phyloP scores from a whole-genome alignment of 441 rosid genomes.

The Arabidopsis hybrid region DNA sequence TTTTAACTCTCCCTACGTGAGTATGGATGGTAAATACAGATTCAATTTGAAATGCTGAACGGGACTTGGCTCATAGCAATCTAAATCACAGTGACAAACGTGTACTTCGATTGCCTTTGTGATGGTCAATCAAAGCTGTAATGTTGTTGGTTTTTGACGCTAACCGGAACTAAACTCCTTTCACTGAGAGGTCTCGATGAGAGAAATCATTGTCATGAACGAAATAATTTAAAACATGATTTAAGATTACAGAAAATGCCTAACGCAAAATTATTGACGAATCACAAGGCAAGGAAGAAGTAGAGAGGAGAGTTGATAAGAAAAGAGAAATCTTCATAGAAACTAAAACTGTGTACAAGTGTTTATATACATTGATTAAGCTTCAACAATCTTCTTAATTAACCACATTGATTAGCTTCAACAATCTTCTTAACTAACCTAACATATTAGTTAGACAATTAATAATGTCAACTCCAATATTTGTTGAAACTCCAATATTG shows the following conservation, averaged over 20 bases:
- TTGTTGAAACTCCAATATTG: background rate
- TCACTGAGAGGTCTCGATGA: background rate
- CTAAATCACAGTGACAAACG: background rate
- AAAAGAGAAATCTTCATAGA: background rate
- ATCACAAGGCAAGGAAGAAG: background rate
- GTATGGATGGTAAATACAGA: background rate
- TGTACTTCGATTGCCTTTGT: background rate
- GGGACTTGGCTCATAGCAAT: background rate
- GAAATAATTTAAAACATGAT: too few relatives aligned
- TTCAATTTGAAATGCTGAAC: background rate
- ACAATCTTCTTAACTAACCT: conserved; percentile 1
- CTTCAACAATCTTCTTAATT: too few relatives aligned
- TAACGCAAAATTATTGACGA: background rate
- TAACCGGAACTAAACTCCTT: background rate
- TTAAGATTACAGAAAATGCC: background rate
- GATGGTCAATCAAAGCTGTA: background rate
- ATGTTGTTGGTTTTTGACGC: background rate
- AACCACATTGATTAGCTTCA: background rate
- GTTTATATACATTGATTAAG: background rate
- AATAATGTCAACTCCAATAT: conserved; percentile 19
- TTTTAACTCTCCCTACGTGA: background rate
- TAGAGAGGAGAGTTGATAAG: background rate
- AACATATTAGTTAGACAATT: conserved; percentile 29
- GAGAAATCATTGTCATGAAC: background rate
- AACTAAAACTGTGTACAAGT: background rate